Conservation (phyloP, 495 filamentous ascomycete species). For the Penicillium ochrochloron region DNA sequence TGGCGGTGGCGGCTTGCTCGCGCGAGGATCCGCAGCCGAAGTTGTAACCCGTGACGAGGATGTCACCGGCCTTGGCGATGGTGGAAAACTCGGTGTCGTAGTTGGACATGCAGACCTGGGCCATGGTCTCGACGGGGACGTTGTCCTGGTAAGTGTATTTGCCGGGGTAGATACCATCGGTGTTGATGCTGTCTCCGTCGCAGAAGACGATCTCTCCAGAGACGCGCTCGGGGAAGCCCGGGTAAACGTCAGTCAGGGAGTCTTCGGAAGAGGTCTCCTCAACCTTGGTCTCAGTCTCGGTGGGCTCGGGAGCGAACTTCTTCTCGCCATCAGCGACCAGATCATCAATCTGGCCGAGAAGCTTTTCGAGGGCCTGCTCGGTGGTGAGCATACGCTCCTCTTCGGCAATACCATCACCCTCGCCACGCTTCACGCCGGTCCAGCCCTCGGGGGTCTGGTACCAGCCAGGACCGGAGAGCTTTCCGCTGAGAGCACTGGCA, state of each 20-base stretch:
- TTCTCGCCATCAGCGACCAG: conserved; percentile 59
- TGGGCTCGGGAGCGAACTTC: conserved; percentile 35
- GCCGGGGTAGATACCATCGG: conserved; percentile 80
- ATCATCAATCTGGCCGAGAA: conserved; percentile 67
- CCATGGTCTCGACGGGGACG: conserved; percentile 77
- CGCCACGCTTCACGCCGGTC: conserved; percentile 68
- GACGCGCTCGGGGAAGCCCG: conserved; percentile 57
- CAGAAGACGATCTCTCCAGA: conserved; percentile 59
- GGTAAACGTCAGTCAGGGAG: conserved; percentile 50
- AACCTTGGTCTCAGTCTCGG: conserved; percentile 18
- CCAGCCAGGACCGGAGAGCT: conserved; percentile 79
- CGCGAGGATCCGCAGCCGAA: conserved; percentile 84
- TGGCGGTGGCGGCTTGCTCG: conserved; percentile 89
- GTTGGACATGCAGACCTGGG: conserved; percentile 88
- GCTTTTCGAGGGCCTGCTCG: conserved; percentile 69
- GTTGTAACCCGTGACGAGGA: conserved; percentile 87
- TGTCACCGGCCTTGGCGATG: conserved; percentile 67
- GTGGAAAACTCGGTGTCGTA: conserved; percentile 74
- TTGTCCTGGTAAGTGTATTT: conserved; percentile 92
- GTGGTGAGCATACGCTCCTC: conserved; percentile 65
- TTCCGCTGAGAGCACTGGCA: conserved; percentile 79
- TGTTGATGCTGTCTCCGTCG: conserved; percentile 57
- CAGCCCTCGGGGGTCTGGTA: conserved; percentile 73
- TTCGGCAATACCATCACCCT: conserved; percentile 67
- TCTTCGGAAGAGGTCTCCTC: conserved; percentile 29